A percentile compares a stretch with the other conserved stretches of the same genome.
These are phyloP conservation scores for Catenaria anguillulae DNA, from an alignment of 371 early-diverging fungal genomes.

Conservation along the genomic window DNA sequence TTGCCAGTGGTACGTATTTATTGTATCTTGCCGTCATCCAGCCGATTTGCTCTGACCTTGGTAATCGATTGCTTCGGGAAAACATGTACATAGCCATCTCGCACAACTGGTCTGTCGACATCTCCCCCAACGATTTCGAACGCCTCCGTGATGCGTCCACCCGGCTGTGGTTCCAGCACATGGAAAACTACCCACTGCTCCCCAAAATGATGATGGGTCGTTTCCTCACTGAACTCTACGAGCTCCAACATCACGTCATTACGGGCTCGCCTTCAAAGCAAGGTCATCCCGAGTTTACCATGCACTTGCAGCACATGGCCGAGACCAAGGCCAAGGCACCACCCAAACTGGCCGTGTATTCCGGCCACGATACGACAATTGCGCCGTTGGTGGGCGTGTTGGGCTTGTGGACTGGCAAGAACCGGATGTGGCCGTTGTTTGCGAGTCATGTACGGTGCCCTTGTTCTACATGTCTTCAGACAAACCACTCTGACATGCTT, in stretches of 20 bases:
- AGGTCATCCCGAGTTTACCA: background rate
- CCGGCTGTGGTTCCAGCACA: background rate
- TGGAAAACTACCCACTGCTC: background rate
- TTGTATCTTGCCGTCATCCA: background rate
- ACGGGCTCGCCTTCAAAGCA: background rate
- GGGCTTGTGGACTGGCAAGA: background rate
- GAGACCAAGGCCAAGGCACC: background rate
- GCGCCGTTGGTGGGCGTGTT: conserved; percentile 6
- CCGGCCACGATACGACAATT: conserved; percentile 12
- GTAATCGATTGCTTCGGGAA: background rate
- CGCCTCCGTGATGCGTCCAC: background rate
- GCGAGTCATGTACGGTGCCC: background rate
- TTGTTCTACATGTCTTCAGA: background rate
- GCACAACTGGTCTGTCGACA: background rate
- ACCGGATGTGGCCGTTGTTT: conserved; percentile 8
- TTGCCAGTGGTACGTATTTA: background rate
- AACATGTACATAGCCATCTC: background rate
- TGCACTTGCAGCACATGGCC: conserved; percentile 1
- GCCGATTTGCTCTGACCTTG: background rate
- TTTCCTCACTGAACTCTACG: background rate
- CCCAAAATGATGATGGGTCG: background rate
- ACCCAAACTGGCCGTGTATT: conserved; percentile 9
- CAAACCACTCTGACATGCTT: background rate
- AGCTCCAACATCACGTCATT: background rate
- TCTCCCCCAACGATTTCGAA: background rate